These are phyloP conservation scores for Globisporangium recalcitrans DNA, from an alignment of 352 stramenopile genomes.

Conservation along the genomic window DNA sequence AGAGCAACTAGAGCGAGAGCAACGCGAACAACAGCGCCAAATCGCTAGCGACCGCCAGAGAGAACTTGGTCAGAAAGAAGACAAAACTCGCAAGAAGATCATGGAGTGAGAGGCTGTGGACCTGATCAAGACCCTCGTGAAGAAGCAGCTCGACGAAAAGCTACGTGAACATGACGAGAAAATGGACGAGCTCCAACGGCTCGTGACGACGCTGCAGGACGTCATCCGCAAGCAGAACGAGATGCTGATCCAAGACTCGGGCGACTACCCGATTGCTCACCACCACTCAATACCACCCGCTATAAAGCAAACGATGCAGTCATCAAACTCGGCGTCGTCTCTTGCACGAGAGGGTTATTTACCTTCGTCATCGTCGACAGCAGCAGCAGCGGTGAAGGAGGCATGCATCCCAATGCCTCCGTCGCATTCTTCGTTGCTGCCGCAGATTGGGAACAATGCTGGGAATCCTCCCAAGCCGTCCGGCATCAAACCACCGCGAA, in stretches of 20 bases:
- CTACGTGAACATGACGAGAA: constrained; percentile 35
- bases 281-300: neutral
- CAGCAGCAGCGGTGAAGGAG: neutral
- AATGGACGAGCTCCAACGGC: constrained; percentile 36
- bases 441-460: neutral
- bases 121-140: constrained; percentile 33
- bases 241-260: constrained; percentile 29
- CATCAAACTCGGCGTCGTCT: neutral
- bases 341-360: neutral
- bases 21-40: neutral
- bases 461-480: neutral
- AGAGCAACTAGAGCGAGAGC: constrained; percentile 7
- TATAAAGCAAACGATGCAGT: neutral
- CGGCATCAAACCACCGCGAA: constrained; percentile 1
- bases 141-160: constrained; percentile 33
- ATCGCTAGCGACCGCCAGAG: neutral
- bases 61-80: constrained; percentile 11
- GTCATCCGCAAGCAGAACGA: constrained; percentile 34
- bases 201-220: constrained; percentile 36
- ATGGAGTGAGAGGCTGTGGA: constrained; percentile 48
- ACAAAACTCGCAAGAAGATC: constrained; percentile 24
- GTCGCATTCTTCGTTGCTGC: constrained; percentile 2
- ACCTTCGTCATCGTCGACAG: neutral
- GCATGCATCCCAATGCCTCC: constrained; percentile 8
- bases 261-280: constrained; percentile 17